Evolutionary conservation across 495 filamentous ascomycete genomes (phyloP).

Genomic region (Aspergillus affinis): DNA sequence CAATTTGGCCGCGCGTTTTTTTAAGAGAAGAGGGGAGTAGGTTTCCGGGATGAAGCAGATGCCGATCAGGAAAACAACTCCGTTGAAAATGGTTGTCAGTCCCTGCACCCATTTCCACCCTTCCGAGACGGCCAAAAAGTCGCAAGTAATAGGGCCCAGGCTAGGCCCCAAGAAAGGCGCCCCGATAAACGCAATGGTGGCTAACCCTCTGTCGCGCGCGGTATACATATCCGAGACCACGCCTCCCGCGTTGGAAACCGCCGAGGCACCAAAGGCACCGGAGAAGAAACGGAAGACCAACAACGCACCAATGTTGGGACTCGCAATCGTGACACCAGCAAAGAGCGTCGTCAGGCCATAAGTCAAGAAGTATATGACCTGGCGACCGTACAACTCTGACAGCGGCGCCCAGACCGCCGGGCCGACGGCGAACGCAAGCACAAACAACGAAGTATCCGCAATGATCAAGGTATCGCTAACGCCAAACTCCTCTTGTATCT

Average conservation of each 20-base stretch:
- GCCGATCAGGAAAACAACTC: slow-evolving; percentile 23
- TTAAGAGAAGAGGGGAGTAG: slow-evolving; percentile 54
- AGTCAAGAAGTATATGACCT: slow-evolving; percentile 28
- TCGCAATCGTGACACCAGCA: slow-evolving; percentile 39
- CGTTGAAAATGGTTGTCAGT: slow-evolving; percentile 33
- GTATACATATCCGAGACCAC: slow-evolving; percentile 63
- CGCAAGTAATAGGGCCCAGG: slow-evolving; percentile 49
- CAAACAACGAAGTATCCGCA: slow-evolving; percentile 46
- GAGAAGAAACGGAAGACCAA: slow-evolving; percentile 49
- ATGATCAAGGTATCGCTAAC: slow-evolving; percentile 33
- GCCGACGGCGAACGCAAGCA: slow-evolving; percentile 46
- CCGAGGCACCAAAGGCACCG: slow-evolving; percentile 60
- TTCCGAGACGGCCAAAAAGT: slow-evolving; percentile 45
- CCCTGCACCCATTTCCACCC: slow-evolving; percentile 62
- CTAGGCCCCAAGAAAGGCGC: slow-evolving; percentile 61
- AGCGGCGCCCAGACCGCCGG: slow-evolving; percentile 59
- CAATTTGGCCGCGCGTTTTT: slow-evolving; percentile 43
- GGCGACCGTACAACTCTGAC: slow-evolving; percentile 70
- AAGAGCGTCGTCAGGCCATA: slow-evolving; percentile 40
- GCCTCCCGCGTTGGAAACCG: slow-evolving; percentile 58
- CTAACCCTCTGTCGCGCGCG: slow-evolving; percentile 54
- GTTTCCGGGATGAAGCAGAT: slow-evolving; percentile 54
- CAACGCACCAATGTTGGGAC: not conserved
- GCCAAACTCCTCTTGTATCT: slow-evolving; percentile 52
- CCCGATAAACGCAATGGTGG: slow-evolving; percentile 52